Conservation (phyloP, 306 rosid species). For the Casuarina cunninghamiana region DNA sequence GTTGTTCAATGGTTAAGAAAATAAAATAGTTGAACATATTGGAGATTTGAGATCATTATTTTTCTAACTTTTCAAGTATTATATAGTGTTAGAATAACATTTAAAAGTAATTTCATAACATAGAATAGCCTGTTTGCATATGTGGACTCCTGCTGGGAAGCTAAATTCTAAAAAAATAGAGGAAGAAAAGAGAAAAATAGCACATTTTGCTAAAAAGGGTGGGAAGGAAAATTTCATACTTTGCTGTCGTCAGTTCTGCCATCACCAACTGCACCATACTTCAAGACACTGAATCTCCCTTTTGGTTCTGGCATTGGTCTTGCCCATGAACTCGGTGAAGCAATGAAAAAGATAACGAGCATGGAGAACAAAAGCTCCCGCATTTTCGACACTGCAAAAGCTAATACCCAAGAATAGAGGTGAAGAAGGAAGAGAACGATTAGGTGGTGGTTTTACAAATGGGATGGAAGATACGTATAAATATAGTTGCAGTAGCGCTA, state of each 20-base stretch:
- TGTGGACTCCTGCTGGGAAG: not conserved
- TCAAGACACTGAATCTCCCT: constrained; percentile 31
- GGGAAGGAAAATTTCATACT: constrained; percentile 16
- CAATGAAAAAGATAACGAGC: not conserved
- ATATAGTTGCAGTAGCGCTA: too few relatives aligned
- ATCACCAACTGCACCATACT: constrained; percentile 48
- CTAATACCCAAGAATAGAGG: too few relatives aligned
- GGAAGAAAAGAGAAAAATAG: not conserved
- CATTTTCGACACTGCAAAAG: constrained; percentile 5
- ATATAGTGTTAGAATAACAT: too few relatives aligned
- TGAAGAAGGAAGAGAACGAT: too few relatives aligned
- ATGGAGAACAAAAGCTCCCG: not conserved
- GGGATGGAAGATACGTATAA: too few relatives aligned
- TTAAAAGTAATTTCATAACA: too few relatives aligned
- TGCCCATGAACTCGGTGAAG: constrained; percentile 17
- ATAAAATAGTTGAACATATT: too few relatives aligned
- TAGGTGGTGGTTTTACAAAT: too few relatives aligned
- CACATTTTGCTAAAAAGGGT: not conserved
- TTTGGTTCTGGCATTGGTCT: not conserved
- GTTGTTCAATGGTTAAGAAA: not conserved
- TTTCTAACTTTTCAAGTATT: not conserved
- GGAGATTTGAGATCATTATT: too few relatives aligned
- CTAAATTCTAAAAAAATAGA: not conserved
- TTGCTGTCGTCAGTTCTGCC: constrained; percentile 48
- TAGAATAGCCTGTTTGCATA: too few relatives aligned